phyloP scores from a whole-genome alignment of 805 yeast genomes.

The Yamadazyma phyllophila region DNA sequence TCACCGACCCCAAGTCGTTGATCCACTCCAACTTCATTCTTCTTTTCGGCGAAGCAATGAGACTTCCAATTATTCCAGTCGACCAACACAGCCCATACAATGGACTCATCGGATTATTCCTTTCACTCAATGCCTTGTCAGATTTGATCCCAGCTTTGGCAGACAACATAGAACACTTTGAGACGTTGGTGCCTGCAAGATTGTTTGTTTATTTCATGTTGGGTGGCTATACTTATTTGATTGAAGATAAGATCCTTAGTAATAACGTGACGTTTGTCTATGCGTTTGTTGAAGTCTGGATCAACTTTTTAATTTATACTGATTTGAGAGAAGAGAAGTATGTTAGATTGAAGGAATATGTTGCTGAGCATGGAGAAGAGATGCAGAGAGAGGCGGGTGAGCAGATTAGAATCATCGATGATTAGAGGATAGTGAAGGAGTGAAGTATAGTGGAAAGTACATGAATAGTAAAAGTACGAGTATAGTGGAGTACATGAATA shows the following conservation, averaged over 20 bases:
- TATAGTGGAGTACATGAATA: no score
- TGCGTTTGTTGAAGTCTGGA: constrained; percentile 67
- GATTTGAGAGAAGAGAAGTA: constrained; percentile 64
- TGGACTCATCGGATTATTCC: constrained; percentile 49
- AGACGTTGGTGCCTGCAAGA: constrained; percentile 59
- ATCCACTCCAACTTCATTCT: constrained; percentile 46
- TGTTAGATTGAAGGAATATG: constrained; percentile 42
- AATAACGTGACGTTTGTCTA: constrained; percentile 62
- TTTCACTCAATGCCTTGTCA: constrained; percentile 42
- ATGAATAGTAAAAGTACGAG: no score
- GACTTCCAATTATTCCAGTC: constrained; percentile 34
- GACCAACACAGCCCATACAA: constrained; percentile 41
- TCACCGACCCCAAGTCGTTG: constrained; percentile 47
- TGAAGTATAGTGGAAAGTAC: background rate
- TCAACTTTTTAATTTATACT: constrained; percentile 59
- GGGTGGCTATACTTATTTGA: constrained; percentile 49
- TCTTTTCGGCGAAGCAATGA: constrained; percentile 61
- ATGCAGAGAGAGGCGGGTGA: constrained; percentile 28
- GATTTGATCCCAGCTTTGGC: constrained; percentile 63
- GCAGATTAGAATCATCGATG: constrained; percentile 30
- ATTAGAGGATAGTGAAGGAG: constrained; percentile 11
- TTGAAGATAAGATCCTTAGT: constrained; percentile 47
- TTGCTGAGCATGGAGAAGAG: constrained; percentile 39
- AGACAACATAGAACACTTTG: constrained; percentile 50
- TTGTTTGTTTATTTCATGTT: constrained; percentile 48